A percentile compares a stretch with the other conserved stretches of the same genome.
Evolutionary conservation across 2,329 filamentous ascomycete genomes (phyloP).

Genomic region (Ceratocystis cacaofunesta): DNA sequence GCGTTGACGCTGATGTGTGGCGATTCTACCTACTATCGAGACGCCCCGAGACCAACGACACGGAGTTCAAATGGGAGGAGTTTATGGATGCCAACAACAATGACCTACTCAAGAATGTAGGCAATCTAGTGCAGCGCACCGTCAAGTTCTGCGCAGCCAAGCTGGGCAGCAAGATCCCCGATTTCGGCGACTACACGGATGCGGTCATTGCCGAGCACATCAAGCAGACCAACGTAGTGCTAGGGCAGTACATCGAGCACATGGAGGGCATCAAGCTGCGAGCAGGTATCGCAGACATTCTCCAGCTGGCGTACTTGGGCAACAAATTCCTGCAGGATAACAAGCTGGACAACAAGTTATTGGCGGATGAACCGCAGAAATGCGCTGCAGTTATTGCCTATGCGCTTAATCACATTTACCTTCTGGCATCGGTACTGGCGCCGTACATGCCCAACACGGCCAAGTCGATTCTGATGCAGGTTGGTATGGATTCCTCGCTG

Average conservation of each 20-base stretch:
- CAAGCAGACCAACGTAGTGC: conserved; percentile 48
- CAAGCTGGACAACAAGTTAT: conserved; percentile 39
- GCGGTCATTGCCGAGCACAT: conserved; percentile 39
- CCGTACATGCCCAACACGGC: conserved; percentile 79
- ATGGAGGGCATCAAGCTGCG: conserved; percentile 60
- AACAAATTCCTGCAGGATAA: conserved; percentile 39
- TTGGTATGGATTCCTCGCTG: conserved; percentile 38
- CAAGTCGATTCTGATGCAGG: conserved; percentile 60
- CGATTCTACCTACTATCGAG: conserved; percentile 78
- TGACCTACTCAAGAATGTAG: conserved; percentile 63
- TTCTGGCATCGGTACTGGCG: conserved; percentile 62
- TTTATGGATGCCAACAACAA: conserved; percentile 81
- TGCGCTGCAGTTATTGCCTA: conserved; percentile 52
- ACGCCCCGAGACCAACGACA: conserved; percentile 71
- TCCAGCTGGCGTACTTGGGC: conserved; percentile 48
- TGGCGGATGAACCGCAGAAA: conserved; percentile 39
- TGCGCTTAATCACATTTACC: conserved; percentile 70
- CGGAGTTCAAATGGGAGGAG: conserved; percentile 76
- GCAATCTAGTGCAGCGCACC: conserved; percentile 60
- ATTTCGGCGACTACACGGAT: conserved; percentile 38
- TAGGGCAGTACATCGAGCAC: conserved; percentile 52
- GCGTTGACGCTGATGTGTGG: conserved; percentile 77
- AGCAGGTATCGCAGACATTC: conserved; percentile 46
- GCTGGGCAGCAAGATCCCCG: conserved; percentile 55
- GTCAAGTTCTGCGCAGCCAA: conserved; percentile 66